Percentiles rank a stretch among this genome's conserved stretches.
These are phyloP conservation scores for Colletotrichum orbiculare DNA, from an alignment of 2,329 filamentous ascomycete species.

Conservation along the genomic window DNA sequence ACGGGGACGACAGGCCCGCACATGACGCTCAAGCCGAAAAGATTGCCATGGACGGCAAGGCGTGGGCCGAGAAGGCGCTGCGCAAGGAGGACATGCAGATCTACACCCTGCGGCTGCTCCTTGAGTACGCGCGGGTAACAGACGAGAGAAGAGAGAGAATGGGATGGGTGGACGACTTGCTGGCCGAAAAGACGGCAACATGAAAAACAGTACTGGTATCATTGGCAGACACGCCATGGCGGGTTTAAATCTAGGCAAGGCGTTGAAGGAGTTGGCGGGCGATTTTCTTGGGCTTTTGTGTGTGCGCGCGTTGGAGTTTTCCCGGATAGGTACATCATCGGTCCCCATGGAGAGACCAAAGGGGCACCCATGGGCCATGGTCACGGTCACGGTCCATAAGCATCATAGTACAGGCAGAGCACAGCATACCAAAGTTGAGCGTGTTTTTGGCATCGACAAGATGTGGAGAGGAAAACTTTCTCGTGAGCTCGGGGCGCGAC, in stretches of 20 bases:
- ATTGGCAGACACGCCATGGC: not conserved
- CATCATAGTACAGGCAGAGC: too few species aligned
- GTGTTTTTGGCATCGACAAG: too few species aligned
- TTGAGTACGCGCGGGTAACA: conserved; percentile 70
- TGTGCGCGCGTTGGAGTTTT: not conserved
- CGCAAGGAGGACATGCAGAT: conserved; percentile 79
- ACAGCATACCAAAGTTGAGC: too few species aligned
- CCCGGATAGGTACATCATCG: too few species aligned
- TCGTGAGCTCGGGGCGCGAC: too few species aligned
- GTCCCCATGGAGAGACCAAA: too few species aligned
- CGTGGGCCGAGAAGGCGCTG: conserved; percentile 76
- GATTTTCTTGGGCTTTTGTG: not conserved
- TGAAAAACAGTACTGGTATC: conserved; percentile 3
- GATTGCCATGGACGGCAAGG: conserved; percentile 73
- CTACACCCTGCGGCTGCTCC: conserved; percentile 72
- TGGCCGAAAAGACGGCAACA: conserved; percentile 34
- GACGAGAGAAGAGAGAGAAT: conserved; percentile 63
- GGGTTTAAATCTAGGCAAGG: conserved; percentile 5
- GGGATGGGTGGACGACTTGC: conserved; percentile 66
- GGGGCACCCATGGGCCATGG: too few species aligned
- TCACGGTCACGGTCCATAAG: too few species aligned
- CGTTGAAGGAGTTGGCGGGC: conserved; percentile 13
- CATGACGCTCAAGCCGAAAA: conserved; percentile 70
- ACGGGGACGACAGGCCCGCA: conserved; percentile 52
- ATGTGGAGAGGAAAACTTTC: too few species aligned